phyloP scores from a whole-genome alignment of 108 stramenopile species.

The Chaetoceros tenuissimus region DNA sequence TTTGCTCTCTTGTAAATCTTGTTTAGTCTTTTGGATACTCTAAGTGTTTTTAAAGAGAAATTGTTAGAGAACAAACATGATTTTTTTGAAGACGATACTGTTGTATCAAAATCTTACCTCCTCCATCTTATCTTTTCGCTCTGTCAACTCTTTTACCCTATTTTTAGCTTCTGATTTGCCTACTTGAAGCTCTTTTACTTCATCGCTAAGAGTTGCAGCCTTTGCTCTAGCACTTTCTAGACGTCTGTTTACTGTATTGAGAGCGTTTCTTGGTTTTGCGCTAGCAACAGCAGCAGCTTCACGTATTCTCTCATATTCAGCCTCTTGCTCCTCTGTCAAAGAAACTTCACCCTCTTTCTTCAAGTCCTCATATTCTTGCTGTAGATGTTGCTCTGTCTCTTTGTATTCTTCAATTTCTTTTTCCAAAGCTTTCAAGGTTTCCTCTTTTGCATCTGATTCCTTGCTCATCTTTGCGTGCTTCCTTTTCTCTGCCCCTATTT shows the following conservation, averaged over 20 bases:
- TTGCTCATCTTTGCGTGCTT: slow-evolving; percentile 45
- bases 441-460: slow-evolving; percentile 46
- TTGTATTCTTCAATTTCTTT: slow-evolving; percentile 43
- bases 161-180: slow-evolving; percentile 42
- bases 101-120: slow-evolving; percentile 27
- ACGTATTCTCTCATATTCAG: slow-evolving; percentile 67
- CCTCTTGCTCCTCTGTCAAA: slow-evolving; percentile 75
- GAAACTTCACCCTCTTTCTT: slow-evolving; percentile 59
- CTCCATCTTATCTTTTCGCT: slow-evolving; percentile 43
- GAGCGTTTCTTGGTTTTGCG: slow-evolving; percentile 46
- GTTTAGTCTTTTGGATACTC: slow-evolving; percentile 56
- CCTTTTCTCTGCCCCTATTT: slow-evolving; percentile 47
- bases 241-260: slow-evolving; percentile 36
- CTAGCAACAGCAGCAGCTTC: slow-evolving; percentile 81
- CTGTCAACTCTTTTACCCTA: slow-evolving; percentile 36
- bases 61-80: slow-evolving; percentile 1
- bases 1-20: slow-evolving; percentile 48
- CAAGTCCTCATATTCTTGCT: slow-evolving; percentile 76
- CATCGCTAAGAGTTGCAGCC: slow-evolving; percentile 40
- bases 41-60: slow-evolving; percentile 11
- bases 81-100: background rate
- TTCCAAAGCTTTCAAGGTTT: slow-evolving; percentile 40
- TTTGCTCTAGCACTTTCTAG: slow-evolving; percentile 61
- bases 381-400: slow-evolving; percentile 35
- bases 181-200: slow-evolving; percentile 50